Evolutionary conservation across 2,329 filamentous ascomycete species (phyloP), one percentile per base, ranked within the genome.

Genomic region (Colletotrichum sp.): DNA sequence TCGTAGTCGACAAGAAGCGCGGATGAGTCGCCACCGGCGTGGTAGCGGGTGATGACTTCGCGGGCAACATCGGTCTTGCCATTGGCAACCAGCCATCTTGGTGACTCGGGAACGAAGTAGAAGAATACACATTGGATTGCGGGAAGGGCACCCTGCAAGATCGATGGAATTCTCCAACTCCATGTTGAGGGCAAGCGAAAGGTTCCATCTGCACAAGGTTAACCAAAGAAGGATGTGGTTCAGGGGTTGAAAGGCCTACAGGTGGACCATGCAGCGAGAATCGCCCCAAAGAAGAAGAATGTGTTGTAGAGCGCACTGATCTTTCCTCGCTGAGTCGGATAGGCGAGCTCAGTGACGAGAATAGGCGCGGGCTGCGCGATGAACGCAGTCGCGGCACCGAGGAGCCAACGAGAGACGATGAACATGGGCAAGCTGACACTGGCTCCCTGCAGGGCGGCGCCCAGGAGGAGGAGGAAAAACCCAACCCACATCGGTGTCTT

Each of bases 11-110:
- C 77, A 15, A 79, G 72, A 5, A 72, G 71, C 21, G 75, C 74
- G 3, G 24, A 57, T 8, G 89, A 91, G 66, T 92, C 87, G 15
- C 88, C 89, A 70, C 74, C 78, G 28, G 69, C 73, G 21, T 92
- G 92, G 78, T 89, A 92, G 71, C 87, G 89, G 7, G 86, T 87
- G 59, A 93, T 86, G 15, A 89, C 88, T 3, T 85, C 84, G 12
- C 88, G 84, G 0, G 91, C 89, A 68, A 91, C 84, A 8, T 91
- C 88, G 13, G 86, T 83, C 55, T 89, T 88, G 75, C 88, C 87
- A 72, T 91, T 88, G 75, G 88, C 88, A 71, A 92, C 90, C 21
- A 93, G 85, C 91, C 91, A 93, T 73, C 92, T 84, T 4, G 92
- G 92, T 5, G 90, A 92, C 79, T 93, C 92, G 0, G 92, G 92